phyloP scores from a whole-genome alignment of 257 asterid species.

The Penstemon davidsonii region DNA sequence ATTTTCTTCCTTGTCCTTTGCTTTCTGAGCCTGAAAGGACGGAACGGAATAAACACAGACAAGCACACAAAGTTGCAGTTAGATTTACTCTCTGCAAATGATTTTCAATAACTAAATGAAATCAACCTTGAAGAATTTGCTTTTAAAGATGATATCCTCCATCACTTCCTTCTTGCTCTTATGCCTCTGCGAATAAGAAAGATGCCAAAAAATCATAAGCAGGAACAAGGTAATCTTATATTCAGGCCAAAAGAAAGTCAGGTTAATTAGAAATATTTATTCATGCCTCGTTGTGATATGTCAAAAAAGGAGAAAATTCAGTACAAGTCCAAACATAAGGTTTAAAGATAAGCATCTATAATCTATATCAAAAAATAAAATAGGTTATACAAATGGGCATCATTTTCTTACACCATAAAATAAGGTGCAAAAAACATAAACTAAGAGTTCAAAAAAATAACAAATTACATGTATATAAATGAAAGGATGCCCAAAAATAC shows the following conservation, averaged over 20 bases:
- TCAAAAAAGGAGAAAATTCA: not conserved
- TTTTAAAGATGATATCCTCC: constrained; percentile 82
- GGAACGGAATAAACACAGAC: constrained; percentile 23
- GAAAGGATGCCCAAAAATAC: not conserved
- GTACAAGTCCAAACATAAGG: constrained; percentile 2
- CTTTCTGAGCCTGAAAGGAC: constrained; percentile 82
- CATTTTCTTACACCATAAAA: not conserved
- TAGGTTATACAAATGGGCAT: not conserved
- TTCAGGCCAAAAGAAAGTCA: not conserved
- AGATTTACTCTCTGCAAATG: constrained; percentile 16
- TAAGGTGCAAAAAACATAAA: not conserved
- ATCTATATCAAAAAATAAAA: too few species aligned
- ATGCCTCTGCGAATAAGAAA: constrained; percentile 57
- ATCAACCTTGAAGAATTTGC: constrained; percentile 91
- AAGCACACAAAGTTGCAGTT: constrained; percentile 15
- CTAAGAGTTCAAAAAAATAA: not conserved
- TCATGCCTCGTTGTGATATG: not conserved
- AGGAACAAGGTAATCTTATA: not conserved
- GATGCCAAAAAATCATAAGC: constrained; percentile 29
- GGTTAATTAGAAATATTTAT: too few species aligned
- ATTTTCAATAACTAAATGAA: constrained; percentile 17
- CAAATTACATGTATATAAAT: not conserved
- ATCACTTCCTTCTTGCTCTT: constrained; percentile 96
- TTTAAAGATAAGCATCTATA: not conserved
- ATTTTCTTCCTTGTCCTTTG: constrained; percentile 90